Evolutionary conservation across 225 moss, liverwort and hornwort genomes (phyloP).

Genomic region (Polytrichum formosum): DNA sequence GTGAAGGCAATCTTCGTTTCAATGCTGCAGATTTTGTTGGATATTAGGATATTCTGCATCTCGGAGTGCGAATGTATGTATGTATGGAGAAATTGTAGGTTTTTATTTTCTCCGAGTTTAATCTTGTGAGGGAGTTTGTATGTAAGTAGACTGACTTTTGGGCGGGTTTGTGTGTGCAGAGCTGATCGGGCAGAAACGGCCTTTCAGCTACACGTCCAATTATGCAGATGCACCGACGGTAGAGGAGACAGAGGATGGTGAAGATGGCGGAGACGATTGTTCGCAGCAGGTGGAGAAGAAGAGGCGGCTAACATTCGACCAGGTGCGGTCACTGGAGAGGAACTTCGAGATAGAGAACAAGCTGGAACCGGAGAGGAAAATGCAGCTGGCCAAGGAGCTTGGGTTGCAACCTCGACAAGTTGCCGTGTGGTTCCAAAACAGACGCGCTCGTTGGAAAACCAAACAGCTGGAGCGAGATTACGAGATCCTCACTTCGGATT

Average conservation of each 20-base stretch:
- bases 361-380: slow-evolving; percentile 71
- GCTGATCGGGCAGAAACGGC: not conserved
- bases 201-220: slow-evolving; percentile 33
- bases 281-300: slow-evolving; percentile 65
- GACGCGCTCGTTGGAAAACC: slow-evolving; percentile 72
- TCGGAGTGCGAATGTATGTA: no score
- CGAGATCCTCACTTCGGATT: slow-evolving; percentile 56
- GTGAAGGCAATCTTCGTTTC: not conserved
- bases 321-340: slow-evolving; percentile 69
- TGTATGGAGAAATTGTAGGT: not conserved
- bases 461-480: slow-evolving; percentile 72
- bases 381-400: slow-evolving; percentile 65
- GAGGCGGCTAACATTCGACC: slow-evolving; percentile 55
- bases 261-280: slow-evolving; percentile 55
- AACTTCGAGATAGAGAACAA: slow-evolving; percentile 76
- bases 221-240: slow-evolving; percentile 37
- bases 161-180: not conserved
- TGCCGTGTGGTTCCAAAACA: slow-evolving; percentile 72
- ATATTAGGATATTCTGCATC: not conserved
- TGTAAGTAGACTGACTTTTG: not conserved
- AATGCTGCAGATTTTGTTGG: not conserved
- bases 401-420: slow-evolving; percentile 74
- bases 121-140: not conserved
- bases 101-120: not conserved
- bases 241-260: slow-evolving; percentile 54